These are phyloP conservation scores for Teunomyces atbi DNA, from an alignment of 805 yeast genomes.

Conservation along the genomic window DNA sequence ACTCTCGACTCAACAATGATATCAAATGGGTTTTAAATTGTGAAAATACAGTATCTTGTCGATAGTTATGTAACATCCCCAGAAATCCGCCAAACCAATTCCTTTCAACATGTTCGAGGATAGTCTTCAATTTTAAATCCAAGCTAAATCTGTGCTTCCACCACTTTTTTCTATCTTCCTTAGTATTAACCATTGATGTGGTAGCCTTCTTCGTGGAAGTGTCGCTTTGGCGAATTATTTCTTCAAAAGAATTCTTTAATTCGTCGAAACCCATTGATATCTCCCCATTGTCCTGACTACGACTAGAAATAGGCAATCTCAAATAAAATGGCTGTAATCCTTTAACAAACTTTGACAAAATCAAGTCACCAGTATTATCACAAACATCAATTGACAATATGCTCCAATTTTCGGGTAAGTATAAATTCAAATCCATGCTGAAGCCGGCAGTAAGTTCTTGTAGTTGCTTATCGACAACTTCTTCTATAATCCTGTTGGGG, in stretches of 20 bases:
- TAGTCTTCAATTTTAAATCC: conserved; percentile 52
- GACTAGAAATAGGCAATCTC: conserved; percentile 50
- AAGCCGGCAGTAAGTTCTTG: conserved; percentile 6
- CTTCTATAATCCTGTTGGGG: conserved; percentile 6
- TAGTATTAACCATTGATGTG: conserved; percentile 51
- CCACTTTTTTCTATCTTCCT: conserved; percentile 68
- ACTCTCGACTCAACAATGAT: conserved; percentile 11
- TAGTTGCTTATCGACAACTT: not conserved
- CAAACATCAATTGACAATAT: conserved; percentile 63
- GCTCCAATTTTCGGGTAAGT: conserved; percentile 50
- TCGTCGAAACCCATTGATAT: conserved; percentile 36
- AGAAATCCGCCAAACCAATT: conserved; percentile 78
- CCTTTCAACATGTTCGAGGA: conserved; percentile 59
- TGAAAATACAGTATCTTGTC: conserved; percentile 15
- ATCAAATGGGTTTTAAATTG: conserved; percentile 19
- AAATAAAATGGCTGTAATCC: conserved; percentile 43
- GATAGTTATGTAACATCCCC: conserved; percentile 52
- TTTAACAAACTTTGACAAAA: conserved; percentile 45
- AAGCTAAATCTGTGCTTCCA: conserved; percentile 68
- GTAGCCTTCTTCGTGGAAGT: conserved; percentile 53
- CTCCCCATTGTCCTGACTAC: conserved; percentile 36
- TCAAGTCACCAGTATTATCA: conserved; percentile 53
- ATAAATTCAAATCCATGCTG: conserved; percentile 10
- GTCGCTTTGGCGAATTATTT: conserved; percentile 62
- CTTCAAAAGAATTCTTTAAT: conserved; percentile 27